Conservation (phyloP, 495 filamentous ascomycete genomes). For the Hypomontagnella submonticulosa region DNA sequence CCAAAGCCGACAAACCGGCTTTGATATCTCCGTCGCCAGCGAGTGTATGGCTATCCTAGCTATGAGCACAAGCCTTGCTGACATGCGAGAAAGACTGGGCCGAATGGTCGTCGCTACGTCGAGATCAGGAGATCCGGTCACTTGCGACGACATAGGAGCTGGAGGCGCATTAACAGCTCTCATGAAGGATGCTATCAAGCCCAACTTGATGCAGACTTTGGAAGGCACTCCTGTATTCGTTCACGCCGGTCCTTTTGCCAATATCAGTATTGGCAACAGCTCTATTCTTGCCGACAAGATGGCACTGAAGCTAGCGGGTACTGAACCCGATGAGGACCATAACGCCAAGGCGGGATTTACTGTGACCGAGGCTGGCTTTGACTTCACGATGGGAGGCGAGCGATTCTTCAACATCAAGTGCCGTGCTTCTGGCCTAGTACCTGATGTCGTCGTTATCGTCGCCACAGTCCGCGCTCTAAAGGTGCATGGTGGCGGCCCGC, state of each 20-base stretch:
- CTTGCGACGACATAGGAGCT: constrained; percentile 92
- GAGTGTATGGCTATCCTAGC: constrained; percentile 99
- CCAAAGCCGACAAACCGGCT: constrained; percentile 82
- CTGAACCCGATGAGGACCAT: constrained; percentile 92
- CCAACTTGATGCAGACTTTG: constrained; percentile 97
- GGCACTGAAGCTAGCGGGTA: constrained; percentile 93
- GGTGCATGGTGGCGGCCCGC: constrained; percentile 94
- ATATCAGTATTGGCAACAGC: constrained; percentile 96
- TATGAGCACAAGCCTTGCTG: constrained; percentile 83
- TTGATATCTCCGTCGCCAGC: constrained; percentile 96
- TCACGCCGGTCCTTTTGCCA: constrained; percentile 96
- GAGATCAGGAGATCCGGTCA: constrained; percentile 85
- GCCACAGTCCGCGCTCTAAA: constrained; percentile 96
- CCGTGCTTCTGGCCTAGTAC: constrained; percentile 88
- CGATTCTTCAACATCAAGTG: constrained; percentile 99
- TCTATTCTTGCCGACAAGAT: constrained; percentile 95
- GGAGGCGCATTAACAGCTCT: constrained; percentile 92
- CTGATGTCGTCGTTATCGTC: constrained; percentile 93
- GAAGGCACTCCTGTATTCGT: constrained; percentile 98
- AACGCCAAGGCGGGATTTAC: constrained; percentile 88
- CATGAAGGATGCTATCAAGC: constrained; percentile 98
- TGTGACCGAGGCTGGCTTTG: constrained; percentile 98
- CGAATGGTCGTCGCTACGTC: constrained; percentile 97
- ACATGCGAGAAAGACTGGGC: constrained; percentile 94
- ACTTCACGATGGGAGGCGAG: constrained; percentile 99